Evolutionary conservation across 2,329 filamentous ascomycete genomes (phyloP).

Genomic region (Akanthomyces lecanii): DNA sequence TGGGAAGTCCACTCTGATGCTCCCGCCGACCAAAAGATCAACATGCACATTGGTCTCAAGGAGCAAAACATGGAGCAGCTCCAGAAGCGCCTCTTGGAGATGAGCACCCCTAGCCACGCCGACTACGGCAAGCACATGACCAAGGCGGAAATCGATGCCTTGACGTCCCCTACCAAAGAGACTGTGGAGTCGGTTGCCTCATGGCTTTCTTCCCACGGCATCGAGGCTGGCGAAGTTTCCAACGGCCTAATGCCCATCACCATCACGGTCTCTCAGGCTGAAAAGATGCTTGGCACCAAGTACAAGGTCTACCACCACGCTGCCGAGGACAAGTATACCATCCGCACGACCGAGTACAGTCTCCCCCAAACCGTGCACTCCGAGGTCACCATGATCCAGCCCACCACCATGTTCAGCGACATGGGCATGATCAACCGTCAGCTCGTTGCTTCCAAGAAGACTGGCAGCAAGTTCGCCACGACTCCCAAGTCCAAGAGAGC

Average conservation of each 20-base stretch:
- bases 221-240: constrained; percentile 11
- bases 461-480: background rate
- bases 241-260: constrained; percentile 9
- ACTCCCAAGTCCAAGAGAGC: background rate
- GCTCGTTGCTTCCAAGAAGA: background rate
- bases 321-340: constrained; percentile 6
- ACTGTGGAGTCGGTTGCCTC: background rate
- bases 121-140: constrained; percentile 17
- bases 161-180: constrained; percentile 13
- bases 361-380: constrained; percentile 10
- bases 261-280: constrained; percentile 9
- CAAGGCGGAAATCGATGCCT: constrained; percentile 17
- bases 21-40: constrained; percentile 12
- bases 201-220: constrained; percentile 16
- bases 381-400: constrained; percentile 16
- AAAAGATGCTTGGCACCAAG: constrained; percentile 15
- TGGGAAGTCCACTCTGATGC: constrained; percentile 15
- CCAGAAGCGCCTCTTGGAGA: constrained; percentile 7
- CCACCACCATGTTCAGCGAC: constrained; percentile 17
- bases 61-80: constrained; percentile 17
- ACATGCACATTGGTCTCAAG: constrained; percentile 17
- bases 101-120: constrained; percentile 11
- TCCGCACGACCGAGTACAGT: constrained; percentile 17
- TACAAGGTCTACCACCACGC: constrained; percentile 13
- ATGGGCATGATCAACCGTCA: constrained; percentile 7